Percentiles rank a stretch among this genome's conserved stretches.
These are phyloP conservation scores for Candida insectorum DNA, from an alignment of 805 yeast genomes.

Conservation along the genomic window DNA sequence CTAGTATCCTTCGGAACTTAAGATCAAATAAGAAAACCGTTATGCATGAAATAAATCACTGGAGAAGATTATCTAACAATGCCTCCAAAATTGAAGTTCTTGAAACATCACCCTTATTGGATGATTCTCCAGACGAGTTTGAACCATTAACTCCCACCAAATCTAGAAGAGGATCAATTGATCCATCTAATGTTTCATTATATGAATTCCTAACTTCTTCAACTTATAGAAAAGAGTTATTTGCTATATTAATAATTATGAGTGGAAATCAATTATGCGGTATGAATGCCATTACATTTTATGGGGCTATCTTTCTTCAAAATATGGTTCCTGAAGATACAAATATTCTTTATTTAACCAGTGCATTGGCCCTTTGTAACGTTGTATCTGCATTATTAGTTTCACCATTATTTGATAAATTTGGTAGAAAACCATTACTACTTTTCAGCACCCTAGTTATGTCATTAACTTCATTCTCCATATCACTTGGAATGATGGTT, in stretches of 20 bases:
- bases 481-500: conserved; percentile 22
- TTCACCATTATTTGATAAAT: conserved; percentile 65
- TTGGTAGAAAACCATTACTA: conserved; percentile 60
- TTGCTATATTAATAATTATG: conserved; percentile 34
- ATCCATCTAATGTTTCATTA: conserved; percentile 17
- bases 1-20: conserved; percentile 21
- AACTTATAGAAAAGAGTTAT: conserved; percentile 20
- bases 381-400: conserved; percentile 65
- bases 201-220: conserved; percentile 15
- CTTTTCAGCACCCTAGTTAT: conserved; percentile 21
- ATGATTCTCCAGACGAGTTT: conserved; percentile 5
- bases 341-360: conserved; percentile 49
- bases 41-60: conserved; percentile 32
- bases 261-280: conserved; percentile 55
- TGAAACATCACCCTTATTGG: conserved; percentile 10
- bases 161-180: conserved; percentile 24
- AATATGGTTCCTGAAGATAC: conserved; percentile 52
- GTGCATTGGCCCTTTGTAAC: conserved; percentile 69
- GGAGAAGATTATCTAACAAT: conserved; percentile 23
- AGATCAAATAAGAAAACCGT: conserved; percentile 30
- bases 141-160: conserved; percentile 4
- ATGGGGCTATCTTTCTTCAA: conserved; percentile 78
- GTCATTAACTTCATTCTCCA: conserved; percentile 21
- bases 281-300: conserved; percentile 84
- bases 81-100: conserved; percentile 1